These are phyloP conservation scores for Gossypium longicalyx DNA, from an alignment of 345 rosid species.

Conservation along the genomic window DNA sequence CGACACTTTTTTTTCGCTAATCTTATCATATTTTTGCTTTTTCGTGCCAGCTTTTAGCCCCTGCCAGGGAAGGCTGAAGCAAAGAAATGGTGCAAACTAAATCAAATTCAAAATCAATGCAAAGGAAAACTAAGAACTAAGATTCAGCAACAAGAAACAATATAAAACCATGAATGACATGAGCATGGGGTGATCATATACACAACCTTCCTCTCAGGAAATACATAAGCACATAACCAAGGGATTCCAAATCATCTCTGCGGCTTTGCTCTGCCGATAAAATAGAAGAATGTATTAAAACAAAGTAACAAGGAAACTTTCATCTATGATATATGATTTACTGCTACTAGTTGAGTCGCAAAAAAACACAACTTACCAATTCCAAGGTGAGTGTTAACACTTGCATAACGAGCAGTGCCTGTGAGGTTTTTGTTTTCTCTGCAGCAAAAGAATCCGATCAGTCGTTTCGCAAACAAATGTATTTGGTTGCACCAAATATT, in stretches of 20 bases:
- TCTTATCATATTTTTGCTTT: slow-evolving; percentile 83
- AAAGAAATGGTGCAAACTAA: slow-evolving; percentile 14
- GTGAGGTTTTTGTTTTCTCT: slow-evolving; percentile 89
- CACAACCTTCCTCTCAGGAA: slow-evolving; percentile 75
- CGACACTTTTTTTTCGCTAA: slow-evolving; percentile 81
- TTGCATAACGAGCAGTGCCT: slow-evolving; percentile 91
- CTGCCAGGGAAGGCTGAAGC: slow-evolving; percentile 82
- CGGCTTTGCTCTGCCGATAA: slow-evolving; percentile 72
- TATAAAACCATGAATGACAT: background rate
- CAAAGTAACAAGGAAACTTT: background rate
- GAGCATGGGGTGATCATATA: slow-evolving; percentile 9
- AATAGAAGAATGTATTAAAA: slow-evolving; percentile 5
- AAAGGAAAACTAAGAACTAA: background rate
- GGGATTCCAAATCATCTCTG: slow-evolving; percentile 88
- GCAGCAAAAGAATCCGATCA: slow-evolving; percentile 18
- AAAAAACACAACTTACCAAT: slow-evolving; percentile 43
- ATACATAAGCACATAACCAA: slow-evolving; percentile 89
- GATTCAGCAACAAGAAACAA: slow-evolving; percentile 7
- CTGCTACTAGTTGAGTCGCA: slow-evolving; percentile 1
- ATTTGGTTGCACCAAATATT: slow-evolving; percentile 9
- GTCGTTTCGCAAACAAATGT: slow-evolving; percentile 8
- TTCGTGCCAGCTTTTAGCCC: slow-evolving; percentile 85
- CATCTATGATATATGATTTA: background rate
- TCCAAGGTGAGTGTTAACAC: slow-evolving; percentile 86
- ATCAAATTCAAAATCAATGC: slow-evolving; percentile 20